These are phyloP conservation scores for Trichoderma hamatum DNA, from an alignment of 2,329 filamentous ascomycete genomes.

Conservation along the genomic window DNA sequence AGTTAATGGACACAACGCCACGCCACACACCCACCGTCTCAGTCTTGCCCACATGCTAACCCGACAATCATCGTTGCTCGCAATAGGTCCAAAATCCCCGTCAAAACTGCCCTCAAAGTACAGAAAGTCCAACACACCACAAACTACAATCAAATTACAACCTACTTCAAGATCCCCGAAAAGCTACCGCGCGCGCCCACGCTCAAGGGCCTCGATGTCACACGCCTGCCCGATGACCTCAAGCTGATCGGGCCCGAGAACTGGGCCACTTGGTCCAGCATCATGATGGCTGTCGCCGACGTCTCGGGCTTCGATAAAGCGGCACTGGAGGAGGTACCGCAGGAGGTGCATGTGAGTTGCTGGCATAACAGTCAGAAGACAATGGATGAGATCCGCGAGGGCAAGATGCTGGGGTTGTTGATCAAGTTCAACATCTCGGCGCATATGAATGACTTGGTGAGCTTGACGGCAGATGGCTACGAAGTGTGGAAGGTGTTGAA, in stretches of 20 bases:
- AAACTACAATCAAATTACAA: slow-evolving; percentile 14
- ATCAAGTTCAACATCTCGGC: slow-evolving; percentile 25
- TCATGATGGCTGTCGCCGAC: slow-evolving; percentile 25
- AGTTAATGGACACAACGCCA: not conserved
- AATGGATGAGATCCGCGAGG: slow-evolving; percentile 1
- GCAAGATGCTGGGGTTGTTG: slow-evolving; percentile 23
- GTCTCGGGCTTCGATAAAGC: slow-evolving; percentile 22
- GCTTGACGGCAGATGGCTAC: slow-evolving; percentile 24
- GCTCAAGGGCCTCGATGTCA: slow-evolving; percentile 15
- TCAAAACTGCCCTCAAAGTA: slow-evolving; percentile 1
- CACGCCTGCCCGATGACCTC: slow-evolving; percentile 21
- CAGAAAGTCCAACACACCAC: not conserved
- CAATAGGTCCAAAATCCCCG: slow-evolving; percentile 12
- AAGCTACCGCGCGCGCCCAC: slow-evolving; percentile 6
- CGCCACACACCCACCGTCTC: not conserved
- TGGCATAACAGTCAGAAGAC: slow-evolving; percentile 17
- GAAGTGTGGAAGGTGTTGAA: slow-evolving; percentile 22
- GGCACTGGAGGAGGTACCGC: slow-evolving; percentile 8
- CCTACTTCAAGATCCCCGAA: slow-evolving; percentile 26
- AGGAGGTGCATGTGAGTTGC: slow-evolving; percentile 14
- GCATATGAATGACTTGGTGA: slow-evolving; percentile 24
- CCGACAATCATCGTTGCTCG: not conserved
- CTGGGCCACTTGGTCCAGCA: slow-evolving; percentile 25
- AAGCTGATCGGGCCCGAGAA: slow-evolving; percentile 24
- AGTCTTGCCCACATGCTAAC: not conserved